phyloP scores from a whole-genome alignment of 2,329 filamentous ascomycete genomes.

The Cladosporium halotolerans region DNA sequence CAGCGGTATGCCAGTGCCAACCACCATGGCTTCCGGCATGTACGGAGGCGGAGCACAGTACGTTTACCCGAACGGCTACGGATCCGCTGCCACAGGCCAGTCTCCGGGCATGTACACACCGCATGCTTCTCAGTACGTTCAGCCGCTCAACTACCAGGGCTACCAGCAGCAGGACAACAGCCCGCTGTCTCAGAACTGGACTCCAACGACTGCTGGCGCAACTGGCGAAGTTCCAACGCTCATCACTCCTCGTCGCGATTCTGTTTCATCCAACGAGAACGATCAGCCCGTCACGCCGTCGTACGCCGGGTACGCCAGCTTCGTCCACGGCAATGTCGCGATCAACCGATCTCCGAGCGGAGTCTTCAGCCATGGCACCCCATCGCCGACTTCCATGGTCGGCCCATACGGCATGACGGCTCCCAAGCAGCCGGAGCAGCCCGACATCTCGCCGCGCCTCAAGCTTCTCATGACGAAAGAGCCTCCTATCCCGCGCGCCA shows the following conservation, averaged over 20 bases:
- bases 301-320: conserved; percentile 36
- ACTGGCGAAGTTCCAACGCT: conserved; percentile 44
- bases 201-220: conserved; percentile 34
- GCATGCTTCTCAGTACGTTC: conserved; percentile 37
- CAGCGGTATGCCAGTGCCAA: conserved; percentile 22
- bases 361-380: conserved; percentile 44
- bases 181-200: conserved; percentile 43
- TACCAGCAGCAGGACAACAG: conserved; percentile 43
- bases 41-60: conserved; percentile 29
- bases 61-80: conserved; percentile 28
- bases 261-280: conserved; percentile 48
- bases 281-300: conserved; percentile 46
- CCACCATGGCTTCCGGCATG: conserved; percentile 26
- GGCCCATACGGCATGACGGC: conserved; percentile 39
- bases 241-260: conserved; percentile 47
- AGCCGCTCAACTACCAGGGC: conserved; percentile 36
- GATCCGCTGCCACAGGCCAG: conserved; percentile 23
- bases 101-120: conserved; percentile 41
- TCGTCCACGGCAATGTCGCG: conserved; percentile 36
- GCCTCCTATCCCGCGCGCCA: conserved; percentile 79
- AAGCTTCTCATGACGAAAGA: conserved; percentile 53
- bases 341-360: conserved; percentile 47
- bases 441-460: conserved; percentile 40
- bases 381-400: conserved; percentile 44
- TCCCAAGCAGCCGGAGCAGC: conserved; percentile 31